phyloP scores from a whole-genome alignment of 768 basidiomycete genomes.

The Podaxis mareebaensis region DNA sequence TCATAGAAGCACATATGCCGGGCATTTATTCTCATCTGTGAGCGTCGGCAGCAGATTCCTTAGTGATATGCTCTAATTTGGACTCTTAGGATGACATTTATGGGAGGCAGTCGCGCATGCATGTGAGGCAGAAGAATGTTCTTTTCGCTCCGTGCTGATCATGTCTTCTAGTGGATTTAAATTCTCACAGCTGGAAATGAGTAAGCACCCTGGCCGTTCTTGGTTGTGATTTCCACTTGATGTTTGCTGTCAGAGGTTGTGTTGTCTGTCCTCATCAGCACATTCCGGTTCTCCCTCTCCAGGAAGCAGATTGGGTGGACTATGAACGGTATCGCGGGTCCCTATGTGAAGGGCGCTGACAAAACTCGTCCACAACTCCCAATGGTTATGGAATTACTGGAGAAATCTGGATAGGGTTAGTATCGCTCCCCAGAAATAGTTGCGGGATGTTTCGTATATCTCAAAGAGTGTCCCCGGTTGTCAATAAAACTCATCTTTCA shows the following conservation, averaged over 20 bases:
- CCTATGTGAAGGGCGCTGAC: conserved; percentile 19
- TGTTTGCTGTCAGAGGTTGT: conserved; percentile 23
- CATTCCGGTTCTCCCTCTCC: conserved; percentile 25
- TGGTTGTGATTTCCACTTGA: background rate
- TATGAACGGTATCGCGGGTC: conserved; percentile 28
- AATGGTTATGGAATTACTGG: conserved; percentile 13
- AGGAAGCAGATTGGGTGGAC: conserved; percentile 28
- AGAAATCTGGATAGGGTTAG: background rate
- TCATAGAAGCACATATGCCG: conserved; percentile 22
- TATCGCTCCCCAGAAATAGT: background rate
- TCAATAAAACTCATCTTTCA: background rate
- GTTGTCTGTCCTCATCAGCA: conserved; percentile 21
- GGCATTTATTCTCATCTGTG: conserved; percentile 21
- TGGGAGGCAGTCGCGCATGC: conserved; percentile 22
- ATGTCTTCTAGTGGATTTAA: conserved; percentile 43
- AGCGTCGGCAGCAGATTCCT: background rate
- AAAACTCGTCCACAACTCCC: conserved; percentile 15
- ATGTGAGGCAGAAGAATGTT: conserved; percentile 13
- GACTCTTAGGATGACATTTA: conserved; percentile 21
- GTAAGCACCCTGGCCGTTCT: conserved; percentile 29
- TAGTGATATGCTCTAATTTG: background rate
- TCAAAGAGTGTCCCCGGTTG: background rate
- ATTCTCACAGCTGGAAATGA: conserved; percentile 55
- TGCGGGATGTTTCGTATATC: background rate
- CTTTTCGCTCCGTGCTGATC: background rate